Evolutionary conservation across 179 eudicot species (phyloP).

Genomic region (Camellia oleifera): DNA sequence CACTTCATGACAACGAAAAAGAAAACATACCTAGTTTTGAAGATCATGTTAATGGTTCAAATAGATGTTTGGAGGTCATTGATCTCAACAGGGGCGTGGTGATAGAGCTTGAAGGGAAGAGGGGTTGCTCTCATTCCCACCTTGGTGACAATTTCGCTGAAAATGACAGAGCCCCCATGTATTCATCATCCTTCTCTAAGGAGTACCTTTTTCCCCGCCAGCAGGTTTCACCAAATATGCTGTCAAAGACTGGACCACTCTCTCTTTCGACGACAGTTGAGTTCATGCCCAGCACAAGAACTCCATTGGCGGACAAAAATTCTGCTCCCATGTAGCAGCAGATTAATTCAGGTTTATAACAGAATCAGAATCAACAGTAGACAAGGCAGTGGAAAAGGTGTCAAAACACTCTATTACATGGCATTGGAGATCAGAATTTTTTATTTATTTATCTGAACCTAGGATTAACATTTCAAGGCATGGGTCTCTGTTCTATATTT

Average conservation of each 20-base stretch:
- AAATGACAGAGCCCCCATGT: neutral
- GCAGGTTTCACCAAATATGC: too few relatives aligned
- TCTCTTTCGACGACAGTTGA: too few relatives aligned
- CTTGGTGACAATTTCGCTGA: neutral
- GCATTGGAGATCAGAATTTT: neutral
- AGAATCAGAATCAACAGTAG: neutral
- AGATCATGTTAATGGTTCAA: conserved; percentile 22
- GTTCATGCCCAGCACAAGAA: too few relatives aligned
- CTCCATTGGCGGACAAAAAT: too few relatives aligned
- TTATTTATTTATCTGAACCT: too few relatives aligned
- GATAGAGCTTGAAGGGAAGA: conserved; percentile 10
- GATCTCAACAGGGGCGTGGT: conserved; percentile 20
- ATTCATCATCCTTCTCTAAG: too few relatives aligned
- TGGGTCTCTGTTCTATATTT: neutral
- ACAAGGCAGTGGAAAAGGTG: neutral
- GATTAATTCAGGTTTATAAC: too few relatives aligned
- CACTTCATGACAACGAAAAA: neutral
- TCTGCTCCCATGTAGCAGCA: too few relatives aligned
- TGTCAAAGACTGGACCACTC: too few relatives aligned
- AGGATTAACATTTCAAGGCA: too few relatives aligned
- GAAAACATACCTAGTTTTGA: conserved; percentile 19
- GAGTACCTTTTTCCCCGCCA: too few relatives aligned
- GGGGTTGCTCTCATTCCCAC: neutral
- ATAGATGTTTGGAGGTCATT: conserved; percentile 23
- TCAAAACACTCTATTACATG: neutral